Percentiles rank a stretch among this genome's conserved stretches.
Conservation (phyloP, 805 yeast genomes). For the Limtongozyma cylindracea region DNA sequence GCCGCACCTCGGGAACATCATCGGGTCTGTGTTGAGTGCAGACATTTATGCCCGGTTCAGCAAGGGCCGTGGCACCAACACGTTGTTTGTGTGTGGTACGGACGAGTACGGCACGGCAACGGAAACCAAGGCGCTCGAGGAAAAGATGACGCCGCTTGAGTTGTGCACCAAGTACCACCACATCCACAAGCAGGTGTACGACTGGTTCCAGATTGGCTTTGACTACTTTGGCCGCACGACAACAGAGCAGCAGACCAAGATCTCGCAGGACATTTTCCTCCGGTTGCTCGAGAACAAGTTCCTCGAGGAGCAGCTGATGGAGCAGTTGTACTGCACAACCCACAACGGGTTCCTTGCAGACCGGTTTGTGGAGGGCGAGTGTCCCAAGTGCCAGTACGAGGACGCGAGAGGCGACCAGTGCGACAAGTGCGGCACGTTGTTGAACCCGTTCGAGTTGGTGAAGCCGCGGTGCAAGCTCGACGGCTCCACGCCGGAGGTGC, state of each 20-base stretch:
- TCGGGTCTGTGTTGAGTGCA: slow-evolving; percentile 86
- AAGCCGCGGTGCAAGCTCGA: slow-evolving; percentile 93
- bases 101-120: slow-evolving; percentile 99
- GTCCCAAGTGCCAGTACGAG: slow-evolving; percentile 85
- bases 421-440: slow-evolving; percentile 78
- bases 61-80: slow-evolving; percentile 70
- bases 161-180: slow-evolving; percentile 78
- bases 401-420: slow-evolving; percentile 99
- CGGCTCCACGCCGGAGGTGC: slow-evolving; percentile 53
- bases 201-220: slow-evolving; percentile 91
- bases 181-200: slow-evolving; percentile 73
- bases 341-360: slow-evolving; percentile 90
- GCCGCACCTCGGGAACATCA: slow-evolving; percentile 93
- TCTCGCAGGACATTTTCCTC: slow-evolving; percentile 81
- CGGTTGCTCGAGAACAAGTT: slow-evolving; percentile 52
- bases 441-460: slow-evolving; percentile 82
- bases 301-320: slow-evolving; percentile 69
- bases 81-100: slow-evolving; percentile 83
- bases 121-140: slow-evolving; percentile 93
- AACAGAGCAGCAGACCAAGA: slow-evolving; percentile 73
- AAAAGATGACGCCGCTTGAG: slow-evolving; percentile 66
- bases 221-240: slow-evolving; percentile 95
- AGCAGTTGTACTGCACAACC: slow-evolving; percentile 74
- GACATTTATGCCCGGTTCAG: slow-evolving; percentile 83
- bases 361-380: slow-evolving; percentile 89